A percentile compares a stretch with the other conserved stretches of the same genome.
Evolutionary conservation across 805 yeast species (phyloP).

Genomic region (Zygoascus ofunaensis): DNA sequence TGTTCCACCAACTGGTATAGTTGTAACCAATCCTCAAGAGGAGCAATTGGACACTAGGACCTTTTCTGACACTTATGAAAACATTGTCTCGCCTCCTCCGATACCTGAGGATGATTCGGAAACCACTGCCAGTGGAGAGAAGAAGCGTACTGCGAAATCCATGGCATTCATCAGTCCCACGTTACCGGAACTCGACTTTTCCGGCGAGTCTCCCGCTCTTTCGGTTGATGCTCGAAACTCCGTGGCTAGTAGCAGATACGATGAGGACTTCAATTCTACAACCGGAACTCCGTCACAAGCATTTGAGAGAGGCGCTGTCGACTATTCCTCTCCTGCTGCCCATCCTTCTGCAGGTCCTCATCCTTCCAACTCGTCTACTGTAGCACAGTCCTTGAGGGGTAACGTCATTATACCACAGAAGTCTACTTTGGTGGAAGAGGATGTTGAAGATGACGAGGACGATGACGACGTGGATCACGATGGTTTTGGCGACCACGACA

Average conservation of each 20-base stretch:
- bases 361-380: background rate
- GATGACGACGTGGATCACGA: conserved; percentile 18
- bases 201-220: background rate
- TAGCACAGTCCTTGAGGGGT: conserved; percentile 31
- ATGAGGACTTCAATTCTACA: background rate
- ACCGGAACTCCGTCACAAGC: background rate
- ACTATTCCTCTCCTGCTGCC: no score
- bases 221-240: background rate
- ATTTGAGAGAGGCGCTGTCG: background rate
- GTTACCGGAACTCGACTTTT: background rate
- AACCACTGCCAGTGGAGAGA: background rate
- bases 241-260: conserved; percentile 1
- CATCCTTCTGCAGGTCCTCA: background rate
- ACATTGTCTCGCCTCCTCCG: background rate
- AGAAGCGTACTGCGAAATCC: background rate
- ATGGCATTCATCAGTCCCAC: conserved; percentile 3
- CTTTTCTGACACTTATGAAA: background rate
- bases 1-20: no score
- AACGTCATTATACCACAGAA: conserved; percentile 75
- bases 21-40: background rate
- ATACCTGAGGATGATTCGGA: background rate
- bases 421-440: conserved; percentile 80
- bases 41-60: background rate
- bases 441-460: conserved; percentile 64
- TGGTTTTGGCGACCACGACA: background rate